Conservation (phyloP, 2,329 filamentous ascomycete species). For the Penicillium sclerotiorum region DNA sequence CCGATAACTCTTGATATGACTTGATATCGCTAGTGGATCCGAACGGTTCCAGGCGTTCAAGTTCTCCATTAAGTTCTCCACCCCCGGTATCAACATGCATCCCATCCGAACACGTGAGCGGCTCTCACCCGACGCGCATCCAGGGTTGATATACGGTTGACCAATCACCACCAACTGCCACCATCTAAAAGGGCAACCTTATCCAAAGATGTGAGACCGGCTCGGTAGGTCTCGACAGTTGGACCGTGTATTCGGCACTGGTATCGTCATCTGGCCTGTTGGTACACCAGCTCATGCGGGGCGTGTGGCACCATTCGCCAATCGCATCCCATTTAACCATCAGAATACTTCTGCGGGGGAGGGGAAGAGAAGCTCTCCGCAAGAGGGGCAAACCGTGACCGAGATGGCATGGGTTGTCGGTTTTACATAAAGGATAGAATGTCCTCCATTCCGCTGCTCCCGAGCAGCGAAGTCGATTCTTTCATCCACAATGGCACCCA, state of each 20-base stretch:
- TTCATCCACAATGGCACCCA: conserved; percentile 33
- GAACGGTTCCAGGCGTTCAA: neutral
- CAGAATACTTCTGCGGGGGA: conserved; percentile 9
- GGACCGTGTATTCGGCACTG: conserved; percentile 6
- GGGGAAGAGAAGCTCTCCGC: conserved; percentile 3
- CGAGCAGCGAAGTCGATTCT: conserved; percentile 5
- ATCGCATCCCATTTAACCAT: conserved; percentile 10
- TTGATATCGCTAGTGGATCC: neutral
- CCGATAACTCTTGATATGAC: neutral
- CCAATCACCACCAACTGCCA: conserved; percentile 15
- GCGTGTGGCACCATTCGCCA: conserved; percentile 5
- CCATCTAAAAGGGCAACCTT: conserved; percentile 13
- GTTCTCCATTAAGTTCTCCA: neutral
- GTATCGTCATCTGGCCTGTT: conserved; percentile 14
- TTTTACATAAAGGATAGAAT: conserved; percentile 14
- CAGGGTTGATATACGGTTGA: neutral
- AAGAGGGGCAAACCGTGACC: conserved; percentile 4
- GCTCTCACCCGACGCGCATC: conserved; percentile 11
- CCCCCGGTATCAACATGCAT: conserved; percentile 3
- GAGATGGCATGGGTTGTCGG: neutral
- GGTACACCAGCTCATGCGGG: conserved; percentile 18
- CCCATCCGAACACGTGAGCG: conserved; percentile 24
- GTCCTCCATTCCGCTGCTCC: conserved; percentile 2
- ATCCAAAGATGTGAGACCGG: conserved; percentile 10
- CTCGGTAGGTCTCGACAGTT: conserved; percentile 2